Conservation (phyloP, 2,329 filamentous ascomycete species). For the Aurifilum marmelostoma region DNA sequence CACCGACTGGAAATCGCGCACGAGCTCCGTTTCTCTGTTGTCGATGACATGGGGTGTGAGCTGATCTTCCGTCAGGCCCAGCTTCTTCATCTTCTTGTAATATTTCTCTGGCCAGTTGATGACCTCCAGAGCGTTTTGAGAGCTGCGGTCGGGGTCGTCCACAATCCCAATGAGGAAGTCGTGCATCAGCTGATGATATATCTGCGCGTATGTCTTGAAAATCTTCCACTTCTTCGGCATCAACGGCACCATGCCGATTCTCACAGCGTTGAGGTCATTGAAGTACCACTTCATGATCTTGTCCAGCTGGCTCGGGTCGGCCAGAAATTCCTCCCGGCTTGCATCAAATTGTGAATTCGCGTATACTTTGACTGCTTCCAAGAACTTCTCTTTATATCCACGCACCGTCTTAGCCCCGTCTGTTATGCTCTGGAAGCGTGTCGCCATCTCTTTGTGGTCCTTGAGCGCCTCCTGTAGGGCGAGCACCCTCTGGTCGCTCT, state of each 20-base stretch:
- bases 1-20: constrained; percentile 90
- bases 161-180: constrained; percentile 85
- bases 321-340: constrained; percentile 74
- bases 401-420: constrained; percentile 89
- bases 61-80: constrained; percentile 78
- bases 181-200: constrained; percentile 95
- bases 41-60: constrained; percentile 86
- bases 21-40: constrained; percentile 84
- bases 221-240: constrained; percentile 98
- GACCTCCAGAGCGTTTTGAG: constrained; percentile 86
- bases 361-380: constrained; percentile 75
- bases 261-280: constrained; percentile 94
- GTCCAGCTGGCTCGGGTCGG: constrained; percentile 80
- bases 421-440: constrained; percentile 92
- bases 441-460: constrained; percentile 93
- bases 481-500: constrained; percentile 88
- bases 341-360: constrained; percentile 75
- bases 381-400: constrained; percentile 96
- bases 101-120: constrained; percentile 96
- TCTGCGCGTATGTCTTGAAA: constrained; percentile 82
- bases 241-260: constrained; percentile 85
- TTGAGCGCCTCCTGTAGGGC: constrained; percentile 93
- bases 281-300: constrained; percentile 96
- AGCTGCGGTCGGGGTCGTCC: constrained; percentile 81
- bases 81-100: constrained; percentile 91